Evolutionary conservation across 306 rosid species (phyloP).

Genomic region (Corylus avellana): DNA sequence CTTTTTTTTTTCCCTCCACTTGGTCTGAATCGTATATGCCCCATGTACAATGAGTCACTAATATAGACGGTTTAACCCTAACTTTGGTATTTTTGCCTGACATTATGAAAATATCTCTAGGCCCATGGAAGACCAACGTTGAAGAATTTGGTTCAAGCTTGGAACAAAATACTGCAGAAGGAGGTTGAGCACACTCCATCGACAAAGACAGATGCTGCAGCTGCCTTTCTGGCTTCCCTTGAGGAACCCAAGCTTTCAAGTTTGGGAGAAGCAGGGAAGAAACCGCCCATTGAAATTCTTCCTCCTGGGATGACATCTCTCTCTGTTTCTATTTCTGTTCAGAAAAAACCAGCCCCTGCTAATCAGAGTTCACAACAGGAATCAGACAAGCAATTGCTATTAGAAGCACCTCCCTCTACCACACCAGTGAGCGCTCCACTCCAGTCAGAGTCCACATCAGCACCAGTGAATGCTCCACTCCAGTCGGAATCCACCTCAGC

Average conservation of each 20-base stretch:
- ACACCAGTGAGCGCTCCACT: conserved; percentile 36
- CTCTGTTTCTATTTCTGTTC: conserved; percentile 61
- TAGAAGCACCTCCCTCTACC: conserved; percentile 72
- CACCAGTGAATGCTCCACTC: conserved; percentile 40
- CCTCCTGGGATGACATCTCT: conserved; percentile 94
- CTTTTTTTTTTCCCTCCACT: neutral
- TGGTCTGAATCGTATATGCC: neutral
- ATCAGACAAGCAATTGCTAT: conserved; percentile 68
- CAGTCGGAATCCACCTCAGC: conserved; percentile 35
- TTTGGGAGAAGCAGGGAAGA: conserved; percentile 92
- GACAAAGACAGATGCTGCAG: conserved; percentile 78
- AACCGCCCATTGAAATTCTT: conserved; percentile 88
- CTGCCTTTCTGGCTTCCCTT: conserved; percentile 87
- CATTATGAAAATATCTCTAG: conserved; percentile 40
- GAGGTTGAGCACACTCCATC: conserved; percentile 79
- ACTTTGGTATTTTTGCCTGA: conserved; percentile 33
- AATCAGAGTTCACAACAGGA: conserved; percentile 57
- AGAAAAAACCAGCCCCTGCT: conserved; percentile 68
- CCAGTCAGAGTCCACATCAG: conserved; percentile 46
- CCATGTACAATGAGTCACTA: conserved; percentile 16
- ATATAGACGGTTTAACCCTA: conserved; percentile 6
- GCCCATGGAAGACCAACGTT: conserved; percentile 96
- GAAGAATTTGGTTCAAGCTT: conserved; percentile 83
- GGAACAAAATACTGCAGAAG: conserved; percentile 93
- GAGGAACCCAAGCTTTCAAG: conserved; percentile 96